A percentile compares a stretch with the other conserved stretches of the same genome.
These are phyloP conservation scores for Stromatinia cepivora DNA, from an alignment of 2,329 filamentous ascomycete genomes.

Conservation along the genomic window DNA sequence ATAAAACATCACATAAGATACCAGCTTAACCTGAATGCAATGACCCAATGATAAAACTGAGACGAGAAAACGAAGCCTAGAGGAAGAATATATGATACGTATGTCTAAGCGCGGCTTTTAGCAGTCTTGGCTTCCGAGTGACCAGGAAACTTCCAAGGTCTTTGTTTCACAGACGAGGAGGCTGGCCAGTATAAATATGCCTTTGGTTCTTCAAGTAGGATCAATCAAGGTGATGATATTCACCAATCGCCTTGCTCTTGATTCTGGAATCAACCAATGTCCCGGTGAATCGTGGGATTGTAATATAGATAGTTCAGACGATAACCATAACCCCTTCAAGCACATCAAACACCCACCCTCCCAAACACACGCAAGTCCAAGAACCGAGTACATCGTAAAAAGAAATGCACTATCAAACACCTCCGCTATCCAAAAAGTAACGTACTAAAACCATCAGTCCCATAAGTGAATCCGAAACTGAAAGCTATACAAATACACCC, in stretches of 20 bases:
- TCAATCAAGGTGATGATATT: background rate
- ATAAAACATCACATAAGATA: rapidly evolving
- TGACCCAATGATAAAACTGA: background rate
- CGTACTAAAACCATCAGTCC: background rate
- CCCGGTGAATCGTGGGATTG: too few species aligned
- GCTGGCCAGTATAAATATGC: background rate
- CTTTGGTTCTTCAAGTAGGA: too few species aligned
- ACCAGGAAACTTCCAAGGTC: too few species aligned
- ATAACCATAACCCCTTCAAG: background rate
- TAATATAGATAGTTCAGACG: background rate
- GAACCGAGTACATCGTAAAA: background rate
- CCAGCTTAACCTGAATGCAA: background rate
- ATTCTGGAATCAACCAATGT: background rate
- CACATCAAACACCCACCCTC: background rate
- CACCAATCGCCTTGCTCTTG: background rate
- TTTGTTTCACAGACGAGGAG: too few species aligned
- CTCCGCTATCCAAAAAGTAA: background rate
- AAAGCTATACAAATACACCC: too few species aligned
- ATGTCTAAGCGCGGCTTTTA: background rate
- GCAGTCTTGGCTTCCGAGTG: too few species aligned
- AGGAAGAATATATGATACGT: background rate
- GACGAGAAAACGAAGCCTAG: background rate
- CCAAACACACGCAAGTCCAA: background rate
- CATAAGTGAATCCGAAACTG: too few species aligned
- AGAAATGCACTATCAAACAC: background rate